phyloP scores from a whole-genome alignment of 192 early-diverging fungal species.

The Lobosporangium transversale region DNA sequence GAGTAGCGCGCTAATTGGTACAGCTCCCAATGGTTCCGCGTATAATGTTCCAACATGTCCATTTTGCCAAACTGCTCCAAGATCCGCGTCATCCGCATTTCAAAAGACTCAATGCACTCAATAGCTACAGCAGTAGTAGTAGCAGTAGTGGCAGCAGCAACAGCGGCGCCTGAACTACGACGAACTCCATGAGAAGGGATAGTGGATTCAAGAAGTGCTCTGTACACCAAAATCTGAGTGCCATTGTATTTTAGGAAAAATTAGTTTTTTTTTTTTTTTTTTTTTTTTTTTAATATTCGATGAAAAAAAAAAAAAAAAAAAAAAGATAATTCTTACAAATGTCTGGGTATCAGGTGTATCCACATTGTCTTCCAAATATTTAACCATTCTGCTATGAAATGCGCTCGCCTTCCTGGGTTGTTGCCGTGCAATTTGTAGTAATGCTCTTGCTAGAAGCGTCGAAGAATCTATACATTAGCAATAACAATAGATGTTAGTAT shows the following conservation, averaged over 20 bases:
- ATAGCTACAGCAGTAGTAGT: too few relatives aligned
- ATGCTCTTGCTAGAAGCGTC: conserved; percentile 26
- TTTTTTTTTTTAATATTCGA: neutral
- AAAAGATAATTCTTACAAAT: conserved; percentile 16
- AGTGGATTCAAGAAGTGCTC: conserved; percentile 18
- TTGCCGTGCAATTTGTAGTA: conserved; percentile 21
- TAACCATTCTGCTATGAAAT: conserved; percentile 9
- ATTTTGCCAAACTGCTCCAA: conserved; percentile 22
- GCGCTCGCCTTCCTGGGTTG: conserved; percentile 8
- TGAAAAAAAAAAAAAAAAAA: neutral
- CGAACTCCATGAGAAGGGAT: conserved; percentile 1
- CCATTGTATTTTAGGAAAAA: neutral
- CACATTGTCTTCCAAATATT: conserved; percentile 6
- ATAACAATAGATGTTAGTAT: neutral
- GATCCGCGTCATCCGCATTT: conserved; percentile 11
- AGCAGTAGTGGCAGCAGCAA: too few relatives aligned
- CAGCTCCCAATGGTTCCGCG: conserved; percentile 44
- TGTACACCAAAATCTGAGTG: conserved; percentile 22
- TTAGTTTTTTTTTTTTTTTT: neutral
- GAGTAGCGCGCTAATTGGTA: conserved; percentile 37
- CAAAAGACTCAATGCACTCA: conserved; percentile 1
- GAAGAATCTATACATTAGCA: conserved; percentile 10
- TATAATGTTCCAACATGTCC: conserved; percentile 13
- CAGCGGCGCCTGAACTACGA: neutral
- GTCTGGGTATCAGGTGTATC: conserved; percentile 10